Evolutionary conservation across 306 rosid genomes (phyloP), one percentile per base, ranked within the genome.

Genomic region (Citrullus amarus): DNA sequence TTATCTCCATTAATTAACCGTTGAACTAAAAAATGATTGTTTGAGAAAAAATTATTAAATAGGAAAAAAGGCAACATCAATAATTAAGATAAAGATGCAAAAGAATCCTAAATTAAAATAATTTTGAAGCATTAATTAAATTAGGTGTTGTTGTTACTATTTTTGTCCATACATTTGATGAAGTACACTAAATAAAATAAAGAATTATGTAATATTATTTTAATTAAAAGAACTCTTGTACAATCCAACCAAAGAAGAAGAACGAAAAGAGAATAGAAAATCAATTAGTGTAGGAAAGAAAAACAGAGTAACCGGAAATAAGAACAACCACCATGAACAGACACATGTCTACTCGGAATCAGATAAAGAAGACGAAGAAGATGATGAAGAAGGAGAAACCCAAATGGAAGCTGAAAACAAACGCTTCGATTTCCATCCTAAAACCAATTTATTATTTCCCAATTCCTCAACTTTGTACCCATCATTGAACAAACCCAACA

Each of bases 321-420:
- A 53, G 57, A 53, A 53, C 57, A 6, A 15, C 57, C 57, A 6
- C 57, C 57, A 1, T 16, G 57, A 53, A 53, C 57, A 17, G 20
- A 1, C 8, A 6, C 57, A 2, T 53, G 9, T 53, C 57, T 70
- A 70, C 30, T 44, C 76, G 3, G 57, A 70, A 44, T 70, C 57
- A 1, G 76, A 70, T 3, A 5, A 70, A 44, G 76, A 70, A 65
- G 75, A 63, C 9, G 48, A 65, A 3, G 72, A 65, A 13, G 66
- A 61, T 22, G 79, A 46, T 2, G 74, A 39, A 11, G 86, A 62
- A 10, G 88, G 79, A 43, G 83, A 65, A 20, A 80, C 78, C 98
- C 98, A 94, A 78, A 94, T 59, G 4, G 95, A 92, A 0, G 93
- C 95, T 1, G 96, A 90, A 34, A 92, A 88, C 88, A 94, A 85